Percentiles rank a stretch among this genome's conserved stretches.
These are phyloP conservation scores for Colletotrichum sp. DNA, from an alignment of 2,329 filamentous ascomycete genomes.

Conservation along the genomic window DNA sequence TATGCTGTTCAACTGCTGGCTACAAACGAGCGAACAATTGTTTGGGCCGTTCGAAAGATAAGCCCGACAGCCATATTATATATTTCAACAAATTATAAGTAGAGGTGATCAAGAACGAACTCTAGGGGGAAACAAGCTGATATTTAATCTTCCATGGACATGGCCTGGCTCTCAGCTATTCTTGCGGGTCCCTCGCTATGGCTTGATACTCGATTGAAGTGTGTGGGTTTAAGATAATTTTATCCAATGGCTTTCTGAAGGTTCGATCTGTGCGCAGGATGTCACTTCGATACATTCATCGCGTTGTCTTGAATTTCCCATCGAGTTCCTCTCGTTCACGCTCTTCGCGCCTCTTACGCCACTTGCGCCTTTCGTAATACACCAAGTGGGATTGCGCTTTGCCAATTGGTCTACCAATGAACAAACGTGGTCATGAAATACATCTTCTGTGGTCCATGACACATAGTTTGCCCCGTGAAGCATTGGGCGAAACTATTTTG, in stretches of 20 bases:
- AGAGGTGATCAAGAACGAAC: too few relatives aligned
- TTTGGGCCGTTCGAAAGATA: too few relatives aligned
- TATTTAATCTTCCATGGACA: too few relatives aligned
- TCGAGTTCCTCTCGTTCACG: neutral
- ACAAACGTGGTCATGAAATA: neutral
- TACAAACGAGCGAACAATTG: too few relatives aligned
- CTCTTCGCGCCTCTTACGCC: neutral
- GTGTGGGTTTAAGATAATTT: too few relatives aligned
- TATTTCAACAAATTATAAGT: too few relatives aligned
- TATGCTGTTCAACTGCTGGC: too few relatives aligned
- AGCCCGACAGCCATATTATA: too few relatives aligned
- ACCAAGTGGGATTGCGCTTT: neutral
- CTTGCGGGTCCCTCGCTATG: too few relatives aligned
- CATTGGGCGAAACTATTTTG: neutral
- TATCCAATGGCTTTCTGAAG: neutral
- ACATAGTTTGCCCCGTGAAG: neutral
- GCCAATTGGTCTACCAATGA: neutral
- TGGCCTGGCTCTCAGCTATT: too few relatives aligned
- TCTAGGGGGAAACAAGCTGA: too few relatives aligned
- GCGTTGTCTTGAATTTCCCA: neutral
- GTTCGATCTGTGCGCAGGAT: neutral
- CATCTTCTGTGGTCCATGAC: neutral
- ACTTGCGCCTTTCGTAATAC: neutral
- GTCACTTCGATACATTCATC: neutral
- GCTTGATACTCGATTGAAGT: too few relatives aligned